Evolutionary conservation across 495 filamentous ascomycete genomes (phyloP).

Genomic region (Xylaria venustula): DNA sequence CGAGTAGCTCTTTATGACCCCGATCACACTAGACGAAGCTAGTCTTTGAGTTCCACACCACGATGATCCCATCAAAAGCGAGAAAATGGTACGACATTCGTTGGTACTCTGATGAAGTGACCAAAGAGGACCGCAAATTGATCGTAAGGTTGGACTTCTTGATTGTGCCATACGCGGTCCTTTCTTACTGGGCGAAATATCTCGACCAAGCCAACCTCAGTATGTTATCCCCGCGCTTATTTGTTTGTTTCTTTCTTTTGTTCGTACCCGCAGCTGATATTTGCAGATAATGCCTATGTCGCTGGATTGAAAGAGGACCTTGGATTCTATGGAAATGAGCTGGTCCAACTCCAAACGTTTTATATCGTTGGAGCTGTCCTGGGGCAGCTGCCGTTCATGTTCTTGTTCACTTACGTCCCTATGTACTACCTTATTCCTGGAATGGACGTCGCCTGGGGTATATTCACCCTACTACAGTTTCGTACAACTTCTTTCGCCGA

Average conservation of each 20-base stretch:
- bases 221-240: neutral
- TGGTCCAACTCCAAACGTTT: conserved; percentile 47
- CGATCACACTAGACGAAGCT: conserved; percentile 1
- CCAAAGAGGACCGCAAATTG: conserved; percentile 39
- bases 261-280: conserved; percentile 13
- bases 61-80: conserved; percentile 17
- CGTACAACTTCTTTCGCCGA: conserved; percentile 28
- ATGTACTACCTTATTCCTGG: conserved; percentile 47
- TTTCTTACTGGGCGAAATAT: conserved; percentile 50
- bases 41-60: conserved; percentile 9
- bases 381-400: conserved; percentile 51
- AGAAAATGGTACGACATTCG: conserved; percentile 41
- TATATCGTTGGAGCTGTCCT: conserved; percentile 52
- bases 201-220: conserved; percentile 40
- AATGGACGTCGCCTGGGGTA: conserved; percentile 44
- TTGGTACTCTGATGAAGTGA: conserved; percentile 45
- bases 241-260: neutral
- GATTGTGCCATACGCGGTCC: conserved; percentile 37
- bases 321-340: conserved; percentile 46
- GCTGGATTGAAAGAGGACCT: conserved; percentile 39
- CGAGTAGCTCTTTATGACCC: neutral
- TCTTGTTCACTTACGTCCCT: conserved; percentile 49
- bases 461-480: conserved; percentile 49
- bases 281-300: conserved; percentile 38
- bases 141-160: conserved; percentile 46